Percentiles rank a stretch among this genome's conserved stretches.
Evolutionary conservation across 352 stramenopile species (phyloP).

Genomic region (Phytophthora ohioensis): DNA sequence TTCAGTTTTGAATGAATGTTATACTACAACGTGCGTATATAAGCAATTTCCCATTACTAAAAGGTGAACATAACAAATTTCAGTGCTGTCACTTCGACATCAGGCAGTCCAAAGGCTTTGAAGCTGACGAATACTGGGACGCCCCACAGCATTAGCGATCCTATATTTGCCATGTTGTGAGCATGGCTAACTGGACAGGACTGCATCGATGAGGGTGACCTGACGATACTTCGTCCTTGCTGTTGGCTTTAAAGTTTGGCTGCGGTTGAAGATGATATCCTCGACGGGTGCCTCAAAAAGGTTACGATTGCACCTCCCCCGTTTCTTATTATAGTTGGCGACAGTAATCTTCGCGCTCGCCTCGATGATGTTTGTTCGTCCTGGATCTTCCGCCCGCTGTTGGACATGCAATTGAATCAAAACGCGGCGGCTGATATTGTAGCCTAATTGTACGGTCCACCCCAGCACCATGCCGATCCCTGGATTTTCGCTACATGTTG

Average conservation of each 20-base stretch:
- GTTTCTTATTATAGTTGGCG: background rate
- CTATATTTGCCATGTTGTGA: conserved; percentile 13
- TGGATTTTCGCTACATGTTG: conserved; percentile 2
- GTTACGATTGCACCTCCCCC: background rate
- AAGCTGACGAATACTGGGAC: too few species aligned
- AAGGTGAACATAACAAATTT: too few species aligned
- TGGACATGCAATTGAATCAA: background rate
- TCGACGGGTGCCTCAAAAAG: background rate
- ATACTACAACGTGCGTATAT: conserved; percentile 4
- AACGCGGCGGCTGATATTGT: conserved; percentile 1
- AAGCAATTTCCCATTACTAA: too few species aligned
- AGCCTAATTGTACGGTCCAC: conserved; percentile 5
- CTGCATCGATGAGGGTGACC: background rate
- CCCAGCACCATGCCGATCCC: conserved; percentile 1
- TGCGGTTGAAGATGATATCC: background rate
- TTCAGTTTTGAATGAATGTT: conserved; percentile 9
- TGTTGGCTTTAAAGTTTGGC: background rate
- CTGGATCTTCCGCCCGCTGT: conserved; percentile 13
- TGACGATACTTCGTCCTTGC: background rate
- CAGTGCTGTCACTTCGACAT: too few species aligned
- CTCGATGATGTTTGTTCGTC: conserved; percentile 11
- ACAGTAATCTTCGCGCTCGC: conserved; percentile 5
- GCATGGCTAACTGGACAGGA: conserved; percentile 2
- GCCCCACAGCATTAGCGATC: background rate
- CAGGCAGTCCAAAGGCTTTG: too few species aligned